Base-by-base conservation (phyloP, 192 early-diverging fungal species). In the Spizellomyces punctatus region DNA sequence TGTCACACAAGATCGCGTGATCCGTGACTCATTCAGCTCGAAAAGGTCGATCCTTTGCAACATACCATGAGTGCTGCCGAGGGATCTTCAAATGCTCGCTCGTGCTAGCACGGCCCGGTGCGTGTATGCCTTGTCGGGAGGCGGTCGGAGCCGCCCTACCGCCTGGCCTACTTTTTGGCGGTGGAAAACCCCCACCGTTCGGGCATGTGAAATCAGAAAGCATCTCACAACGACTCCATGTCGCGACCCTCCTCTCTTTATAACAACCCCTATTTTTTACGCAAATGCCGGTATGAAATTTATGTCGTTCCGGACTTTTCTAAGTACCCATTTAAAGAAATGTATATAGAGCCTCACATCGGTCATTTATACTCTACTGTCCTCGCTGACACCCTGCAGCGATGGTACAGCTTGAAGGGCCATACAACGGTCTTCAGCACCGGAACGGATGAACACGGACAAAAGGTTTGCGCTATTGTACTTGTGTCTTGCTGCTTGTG, bases 361-460 rank as follows among this genome's bases (percentile, higher is more conserved):
- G 96, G 96, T 10, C 96, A 98, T 68, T 79, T 98, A 64, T 95
- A 95, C 76, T 92, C 95, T 6, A 81, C 91, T 0, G 93, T 97
- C 8, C 75, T 98, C 1, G 89, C 91, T 0, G 96, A 98, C 71
- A 87, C 88, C 6, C 73, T 96, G 17, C 86, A 87, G 66, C 78
- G 95, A 22, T 95, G 87, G 67, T 86, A 90, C 64, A 84, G 83
- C 41, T 66, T 98, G 55, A 89, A 84, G 45, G 94, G 92, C 14
- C 74, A 84, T 22, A 69, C 67, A 17, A 78, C 85, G 0, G 21
- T 90, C 10, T 63, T 91, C 14, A 81, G 79, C 22, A 91, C 90
- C 4, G 96, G 96, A 45, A 98, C 96, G 4, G 96, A 98, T 73
- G 96, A 98, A 73, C 96, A 98, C 76, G 96, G 96, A 4, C 85